Conservation (phyloP, 106 monocot genomes). For the Dioscorea alata region DNA sequence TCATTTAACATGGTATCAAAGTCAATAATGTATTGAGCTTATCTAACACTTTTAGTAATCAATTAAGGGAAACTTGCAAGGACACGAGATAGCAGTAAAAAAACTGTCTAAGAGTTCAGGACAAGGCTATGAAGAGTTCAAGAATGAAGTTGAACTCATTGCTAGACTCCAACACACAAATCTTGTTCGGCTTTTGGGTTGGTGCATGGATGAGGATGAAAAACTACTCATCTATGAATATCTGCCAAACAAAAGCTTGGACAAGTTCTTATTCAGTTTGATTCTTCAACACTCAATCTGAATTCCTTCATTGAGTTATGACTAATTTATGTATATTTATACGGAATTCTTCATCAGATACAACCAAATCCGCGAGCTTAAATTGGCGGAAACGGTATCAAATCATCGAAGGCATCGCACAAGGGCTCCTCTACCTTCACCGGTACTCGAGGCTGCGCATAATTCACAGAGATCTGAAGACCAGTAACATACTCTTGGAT, state of each 20-base stretch:
- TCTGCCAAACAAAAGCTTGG: constrained; percentile 45
- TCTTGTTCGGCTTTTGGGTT: constrained; percentile 43
- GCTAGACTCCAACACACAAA: constrained; percentile 47
- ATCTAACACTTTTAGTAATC: not conserved
- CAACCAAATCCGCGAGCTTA: not conserved
- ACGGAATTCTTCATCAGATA: not conserved
- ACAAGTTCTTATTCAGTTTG: constrained; percentile 33
- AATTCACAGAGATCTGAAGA: constrained; percentile 9
- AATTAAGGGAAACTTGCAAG: constrained; percentile 30
- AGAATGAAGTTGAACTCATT: constrained; percentile 42
- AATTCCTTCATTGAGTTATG: not conserved
- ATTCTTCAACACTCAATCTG: not conserved
- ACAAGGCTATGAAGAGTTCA: constrained; percentile 46
- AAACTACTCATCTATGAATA: constrained; percentile 42
- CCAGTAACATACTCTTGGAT: constrained; percentile 7
- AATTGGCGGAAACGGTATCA: constrained; percentile 6
- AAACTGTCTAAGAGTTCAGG: constrained; percentile 37
- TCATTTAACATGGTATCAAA: no score
- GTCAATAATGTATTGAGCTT: no score
- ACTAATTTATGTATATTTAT: not conserved
- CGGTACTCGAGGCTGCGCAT: constrained; percentile 6
- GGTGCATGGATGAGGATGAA: constrained; percentile 37
- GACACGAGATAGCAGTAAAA: constrained; percentile 46
- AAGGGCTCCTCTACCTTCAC: constrained; percentile 13
- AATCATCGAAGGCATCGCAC: constrained; percentile 7